Base-by-base conservation (phyloP, 2,329 filamentous ascomycete species). In the Pseudopithomyces chartarum region DNA sequence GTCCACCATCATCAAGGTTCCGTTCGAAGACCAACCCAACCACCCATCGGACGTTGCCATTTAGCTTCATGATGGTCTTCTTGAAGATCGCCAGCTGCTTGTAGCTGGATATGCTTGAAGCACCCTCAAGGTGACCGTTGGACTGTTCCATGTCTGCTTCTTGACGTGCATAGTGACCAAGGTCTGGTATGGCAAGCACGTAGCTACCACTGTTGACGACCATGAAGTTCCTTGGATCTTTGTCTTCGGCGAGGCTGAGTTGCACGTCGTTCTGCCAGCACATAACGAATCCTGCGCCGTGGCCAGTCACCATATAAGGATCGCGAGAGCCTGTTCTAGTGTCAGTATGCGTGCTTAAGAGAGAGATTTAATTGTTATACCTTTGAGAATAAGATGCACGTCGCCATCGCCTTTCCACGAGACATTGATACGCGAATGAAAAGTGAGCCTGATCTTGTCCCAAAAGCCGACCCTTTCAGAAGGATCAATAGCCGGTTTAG, bases 51-150 rank as follows among this genome's bases (percentile, higher is more conserved):
- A 99, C 95, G 69, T 95, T 96, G 13, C 95, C 95, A 3, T 95
- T 98, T 12, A 99, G 83, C 77, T 99, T 99, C 94, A 99, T 98
- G 50, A 97, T 87, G 3, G 98, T 95, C 77, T 99, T 99, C 76
- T 97, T 97, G 82, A 99, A 99, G 0, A 88, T 83, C n/a, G 92
- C 90, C 2, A 89, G 87, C 34, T 89, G 85, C 65, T 87, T 90
- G 68, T 84, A 82, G 63, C 84, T 87, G 57, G 87, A 89, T 13
- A 86, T 85, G 49, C 83, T 85, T 2, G 84, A 79, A 32, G 87
- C 62, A 51, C 60, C 80, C 63, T 83, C 89, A 50, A 87, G 85
- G 45, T 83, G 80, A 52, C 87, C 84, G 50, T 79, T 84, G 51
- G 79, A 72, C 6, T 71, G 62, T 19, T 80, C 79, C 2, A 74